phyloP scores from a whole-genome alignment of 2,329 filamentous ascomycete species.

The Pochonia chlamydosporia region DNA sequence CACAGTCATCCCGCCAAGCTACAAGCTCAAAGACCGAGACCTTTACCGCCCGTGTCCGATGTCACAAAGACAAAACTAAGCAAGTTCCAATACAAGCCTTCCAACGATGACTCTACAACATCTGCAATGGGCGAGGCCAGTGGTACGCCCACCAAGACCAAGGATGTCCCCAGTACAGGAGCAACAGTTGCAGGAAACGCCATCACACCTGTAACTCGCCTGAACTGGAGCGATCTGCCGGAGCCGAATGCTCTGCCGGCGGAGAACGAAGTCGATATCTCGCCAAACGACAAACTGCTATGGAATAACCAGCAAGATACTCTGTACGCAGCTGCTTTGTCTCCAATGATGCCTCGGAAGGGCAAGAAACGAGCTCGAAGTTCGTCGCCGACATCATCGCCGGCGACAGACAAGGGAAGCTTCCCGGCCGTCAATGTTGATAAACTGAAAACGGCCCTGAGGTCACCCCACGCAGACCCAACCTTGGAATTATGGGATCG shows the following conservation, averaged over 20 bases:
- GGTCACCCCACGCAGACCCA: constrained; percentile 65
- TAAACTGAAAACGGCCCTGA: constrained; percentile 51
- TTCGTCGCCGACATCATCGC: constrained; percentile 68
- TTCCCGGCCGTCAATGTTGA: constrained; percentile 51
- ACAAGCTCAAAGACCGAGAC: constrained; percentile 27
- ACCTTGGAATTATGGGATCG: constrained; percentile 73
- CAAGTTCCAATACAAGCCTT: constrained; percentile 41
- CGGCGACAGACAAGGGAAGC: constrained; percentile 40
- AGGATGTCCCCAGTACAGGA: constrained; percentile 10
- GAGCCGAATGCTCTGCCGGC: constrained; percentile 33
- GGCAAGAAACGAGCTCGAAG: constrained; percentile 65
- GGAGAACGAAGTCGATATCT: constrained; percentile 41
- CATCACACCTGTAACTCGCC: constrained; percentile 43
- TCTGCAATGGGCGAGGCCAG: constrained; percentile 8
- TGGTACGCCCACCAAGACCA: constrained; percentile 10
- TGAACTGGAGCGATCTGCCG: constrained; percentile 55
- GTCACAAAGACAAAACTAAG: constrained; percentile 56
- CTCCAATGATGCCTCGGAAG: constrained; percentile 43
- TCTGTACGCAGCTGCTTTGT: constrained; percentile 34
- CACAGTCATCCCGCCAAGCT: constrained; percentile 42
- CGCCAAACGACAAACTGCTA: constrained; percentile 55
- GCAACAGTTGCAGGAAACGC: neutral
- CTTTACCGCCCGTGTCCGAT: constrained; percentile 47
- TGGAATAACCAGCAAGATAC: constrained; percentile 51
- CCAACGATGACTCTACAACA: constrained; percentile 12